Conservation (phyloP, 2,329 filamentous ascomycete genomes). For the Aureobasidium zeae region DNA sequence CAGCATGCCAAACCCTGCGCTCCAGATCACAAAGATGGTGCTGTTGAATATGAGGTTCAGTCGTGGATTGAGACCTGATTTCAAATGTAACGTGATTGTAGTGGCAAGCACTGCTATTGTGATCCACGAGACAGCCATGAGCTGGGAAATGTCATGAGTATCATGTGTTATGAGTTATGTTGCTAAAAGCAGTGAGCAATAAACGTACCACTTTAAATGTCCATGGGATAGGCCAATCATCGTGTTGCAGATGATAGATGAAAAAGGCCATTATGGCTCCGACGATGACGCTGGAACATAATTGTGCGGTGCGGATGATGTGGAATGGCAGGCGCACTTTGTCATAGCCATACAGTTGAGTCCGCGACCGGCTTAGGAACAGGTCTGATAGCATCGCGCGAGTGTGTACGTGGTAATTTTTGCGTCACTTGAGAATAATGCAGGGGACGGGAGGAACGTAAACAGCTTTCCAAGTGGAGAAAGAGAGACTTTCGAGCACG, state of each 20-base stretch:
- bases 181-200: not conserved
- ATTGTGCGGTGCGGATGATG: slow-evolving; percentile 32
- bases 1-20: slow-evolving; percentile 42
- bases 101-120: slow-evolving; percentile 41
- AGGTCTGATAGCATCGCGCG: slow-evolving; percentile 10
- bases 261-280: slow-evolving; percentile 48
- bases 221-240: slow-evolving; percentile 47
- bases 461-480: not conserved
- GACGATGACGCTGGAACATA: slow-evolving; percentile 41
- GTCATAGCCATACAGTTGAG: slow-evolving; percentile 37
- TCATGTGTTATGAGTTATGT: not conserved
- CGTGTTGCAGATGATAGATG: slow-evolving; percentile 44
- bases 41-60: slow-evolving; percentile 44
- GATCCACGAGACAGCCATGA: slow-evolving; percentile 43
- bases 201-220: slow-evolving; percentile 48
- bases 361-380: slow-evolving; percentile 22
- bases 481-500: too few species aligned
- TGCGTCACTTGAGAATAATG: not conserved
- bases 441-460: too few species aligned
- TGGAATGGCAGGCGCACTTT: slow-evolving; percentile 34
- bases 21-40: slow-evolving; percentile 43
- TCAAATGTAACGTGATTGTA: slow-evolving; percentile 44
- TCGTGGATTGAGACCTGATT: slow-evolving; percentile 42
- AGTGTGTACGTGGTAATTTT: not conserved
- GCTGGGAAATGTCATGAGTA: too few species aligned